phyloP scores from a whole-genome alignment of 2,329 filamentous ascomycete genomes.

The Balansia obtecta region DNA sequence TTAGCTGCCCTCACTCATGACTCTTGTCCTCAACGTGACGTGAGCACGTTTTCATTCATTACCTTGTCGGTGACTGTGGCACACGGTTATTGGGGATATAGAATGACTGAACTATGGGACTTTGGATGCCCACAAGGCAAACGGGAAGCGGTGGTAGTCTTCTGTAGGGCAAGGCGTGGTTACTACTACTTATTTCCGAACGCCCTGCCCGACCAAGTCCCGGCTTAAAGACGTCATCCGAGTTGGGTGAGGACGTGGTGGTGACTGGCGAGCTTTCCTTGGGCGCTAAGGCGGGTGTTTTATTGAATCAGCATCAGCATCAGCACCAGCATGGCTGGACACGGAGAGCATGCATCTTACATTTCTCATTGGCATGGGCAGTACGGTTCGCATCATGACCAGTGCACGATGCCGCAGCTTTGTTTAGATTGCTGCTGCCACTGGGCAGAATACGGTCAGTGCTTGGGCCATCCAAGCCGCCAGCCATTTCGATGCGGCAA shows the following conservation, averaged over 20 bases:
- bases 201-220: too few relatives aligned
- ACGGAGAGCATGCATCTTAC: too few relatives aligned
- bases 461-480: neutral
- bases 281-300: too few relatives aligned
- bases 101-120: constrained; percentile 4
- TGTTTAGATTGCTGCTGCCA: neutral
- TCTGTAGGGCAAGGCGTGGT: neutral
- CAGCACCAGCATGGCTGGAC: too few relatives aligned
- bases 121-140: neutral
- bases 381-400: neutral
- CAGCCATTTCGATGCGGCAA: constrained; percentile 4
- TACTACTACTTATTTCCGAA: neutral
- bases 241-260: neutral
- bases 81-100: neutral
- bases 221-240: constrained; percentile 1
- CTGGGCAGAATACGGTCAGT: neutral
- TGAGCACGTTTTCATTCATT: neutral
- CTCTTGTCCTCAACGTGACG: too few relatives aligned
- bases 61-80: constrained; percentile 2
- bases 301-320: too few relatives aligned
- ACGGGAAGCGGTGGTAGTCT: neutral
- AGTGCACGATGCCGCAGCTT: neutral
- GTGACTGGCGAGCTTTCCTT: neutral
- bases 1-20: too few relatives aligned
- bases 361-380: neutral